Conservation (phyloP, 352 stramenopile genomes). For the Globisporangium irregulare region DNA sequence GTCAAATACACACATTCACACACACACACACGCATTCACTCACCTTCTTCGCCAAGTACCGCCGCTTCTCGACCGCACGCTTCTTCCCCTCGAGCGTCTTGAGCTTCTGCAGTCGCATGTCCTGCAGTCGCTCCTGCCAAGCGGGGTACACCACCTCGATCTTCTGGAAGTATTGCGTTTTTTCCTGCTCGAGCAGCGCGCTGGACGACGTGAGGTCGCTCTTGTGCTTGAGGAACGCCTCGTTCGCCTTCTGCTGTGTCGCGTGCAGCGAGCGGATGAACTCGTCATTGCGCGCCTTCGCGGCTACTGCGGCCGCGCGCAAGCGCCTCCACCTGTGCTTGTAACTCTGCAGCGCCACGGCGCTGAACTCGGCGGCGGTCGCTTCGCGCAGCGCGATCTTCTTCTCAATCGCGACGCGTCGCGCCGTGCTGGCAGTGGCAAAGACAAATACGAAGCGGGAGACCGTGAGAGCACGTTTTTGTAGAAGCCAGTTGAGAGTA, state of each 20-base stretch:
- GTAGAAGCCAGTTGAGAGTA: not conserved
- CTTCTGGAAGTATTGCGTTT: conserved; percentile 51
- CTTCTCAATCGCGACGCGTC: conserved; percentile 66
- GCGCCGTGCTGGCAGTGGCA: conserved; percentile 33
- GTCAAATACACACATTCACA: not conserved
- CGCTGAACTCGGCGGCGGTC: conserved; percentile 74
- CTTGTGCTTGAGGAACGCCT: conserved; percentile 35
- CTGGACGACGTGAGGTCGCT: conserved; percentile 41
- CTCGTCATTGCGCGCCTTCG: conserved; percentile 64
- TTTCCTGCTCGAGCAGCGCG: conserved; percentile 54
- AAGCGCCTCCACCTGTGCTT: conserved; percentile 63
- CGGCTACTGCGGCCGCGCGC: conserved; percentile 32
- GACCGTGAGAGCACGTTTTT: not conserved
- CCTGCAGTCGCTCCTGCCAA: conserved; percentile 70
- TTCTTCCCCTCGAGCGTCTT: conserved; percentile 73
- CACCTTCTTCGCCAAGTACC: conserved; percentile 78
- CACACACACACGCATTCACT: not conserved
- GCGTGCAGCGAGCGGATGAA: conserved; percentile 50
- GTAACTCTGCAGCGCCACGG: conserved; percentile 56
- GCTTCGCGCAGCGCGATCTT: conserved; percentile 64
- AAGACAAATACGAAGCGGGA: conserved; percentile 7
- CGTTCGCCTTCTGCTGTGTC: conserved; percentile 48
- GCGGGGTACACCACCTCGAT: conserved; percentile 67
- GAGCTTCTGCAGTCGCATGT: conserved; percentile 48
- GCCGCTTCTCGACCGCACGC: conserved; percentile 55